Evolutionary conservation across 78 protist genomes (phyloP).

Genomic region (Diacronema lutheri): DNA sequence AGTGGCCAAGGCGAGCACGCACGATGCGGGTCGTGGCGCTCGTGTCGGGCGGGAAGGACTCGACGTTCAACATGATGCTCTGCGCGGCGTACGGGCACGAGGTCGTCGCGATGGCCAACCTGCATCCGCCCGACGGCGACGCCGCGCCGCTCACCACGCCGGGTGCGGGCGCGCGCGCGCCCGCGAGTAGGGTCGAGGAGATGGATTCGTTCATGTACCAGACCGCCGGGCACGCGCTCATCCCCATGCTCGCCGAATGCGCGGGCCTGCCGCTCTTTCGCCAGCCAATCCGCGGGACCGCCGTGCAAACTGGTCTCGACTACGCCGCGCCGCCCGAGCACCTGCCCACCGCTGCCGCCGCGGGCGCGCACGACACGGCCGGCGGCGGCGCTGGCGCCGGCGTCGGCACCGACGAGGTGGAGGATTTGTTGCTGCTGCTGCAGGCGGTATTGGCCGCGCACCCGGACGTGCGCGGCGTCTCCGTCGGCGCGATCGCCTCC

Average conservation of each 20-base stretch:
- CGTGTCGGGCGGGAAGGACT: constrained; percentile 96
- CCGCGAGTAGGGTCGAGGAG: constrained; percentile 57
- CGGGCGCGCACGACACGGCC: too few species aligned
- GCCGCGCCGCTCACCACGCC: too few species aligned
- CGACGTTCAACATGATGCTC: constrained; percentile 53
- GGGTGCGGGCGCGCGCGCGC: too few species aligned
- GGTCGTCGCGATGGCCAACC: constrained; percentile 82
- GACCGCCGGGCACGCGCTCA: constrained; percentile 79
- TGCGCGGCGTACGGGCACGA: constrained; percentile 86
- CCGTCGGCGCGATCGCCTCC: constrained; percentile 88
- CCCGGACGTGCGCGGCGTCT: constrained; percentile 80
- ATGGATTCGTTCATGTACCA: constrained; percentile 92
- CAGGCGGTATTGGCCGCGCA: not conserved
- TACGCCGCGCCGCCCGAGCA: too few species aligned
- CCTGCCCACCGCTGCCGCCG: too few species aligned
- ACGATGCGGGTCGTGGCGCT: constrained; percentile 73
- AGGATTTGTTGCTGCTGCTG: constrained; percentile 74
- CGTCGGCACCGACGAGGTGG: too few species aligned
- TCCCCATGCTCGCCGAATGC: constrained; percentile 56
- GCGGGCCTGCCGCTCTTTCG: constrained; percentile 77
- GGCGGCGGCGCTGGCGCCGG: too few species aligned
- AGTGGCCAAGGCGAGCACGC: too few species aligned
- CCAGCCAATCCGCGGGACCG: constrained; percentile 36
- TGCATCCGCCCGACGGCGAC: constrained; percentile 52
- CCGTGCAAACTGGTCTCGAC: not conserved